phyloP scores from a whole-genome alignment of 1,284 basidiomycete species.

The Takashimella tepidaria region DNA sequence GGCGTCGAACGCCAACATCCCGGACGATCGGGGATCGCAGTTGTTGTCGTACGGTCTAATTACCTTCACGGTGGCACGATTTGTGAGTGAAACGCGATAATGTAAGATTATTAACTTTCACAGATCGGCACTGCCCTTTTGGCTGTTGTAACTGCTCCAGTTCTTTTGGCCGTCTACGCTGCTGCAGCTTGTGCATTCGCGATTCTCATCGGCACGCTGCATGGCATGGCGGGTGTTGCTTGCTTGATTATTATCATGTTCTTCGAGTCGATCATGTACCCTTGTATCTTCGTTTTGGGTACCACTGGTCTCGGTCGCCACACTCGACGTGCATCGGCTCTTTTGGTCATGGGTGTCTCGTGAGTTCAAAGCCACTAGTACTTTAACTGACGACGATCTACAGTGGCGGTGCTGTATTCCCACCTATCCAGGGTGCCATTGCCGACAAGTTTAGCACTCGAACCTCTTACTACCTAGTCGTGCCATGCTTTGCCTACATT shows the following conservation, averaged over 20 bases:
- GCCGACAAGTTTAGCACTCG: constrained; percentile 52
- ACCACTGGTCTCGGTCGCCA: constrained; percentile 65
- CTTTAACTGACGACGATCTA: neutral
- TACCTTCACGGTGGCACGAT: constrained; percentile 65
- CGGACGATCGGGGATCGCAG: constrained; percentile 55
- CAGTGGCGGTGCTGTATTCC: constrained; percentile 68
- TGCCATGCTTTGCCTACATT: constrained; percentile 47
- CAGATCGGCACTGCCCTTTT: constrained; percentile 58
- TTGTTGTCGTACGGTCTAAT: constrained; percentile 68
- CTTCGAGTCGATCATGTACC: constrained; percentile 63
- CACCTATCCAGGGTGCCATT: constrained; percentile 63
- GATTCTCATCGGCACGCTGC: constrained; percentile 54
- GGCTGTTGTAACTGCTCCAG: constrained; percentile 58
- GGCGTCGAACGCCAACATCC: constrained; percentile 59
- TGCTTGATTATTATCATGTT: constrained; percentile 67
- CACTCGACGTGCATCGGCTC: constrained; percentile 63
- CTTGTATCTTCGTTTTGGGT: constrained; percentile 56
- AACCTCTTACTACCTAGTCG: constrained; percentile 43
- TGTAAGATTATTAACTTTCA: neutral
- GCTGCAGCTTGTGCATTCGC: constrained; percentile 55
- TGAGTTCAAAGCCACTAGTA: too few species aligned
- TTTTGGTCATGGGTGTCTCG: constrained; percentile 63
- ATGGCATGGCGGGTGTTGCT: constrained; percentile 57
- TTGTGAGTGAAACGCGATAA: constrained; percentile 18
- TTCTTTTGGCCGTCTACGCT: constrained; percentile 58